Evolutionary conservation across 768 basidiomycete genomes (phyloP).

Genomic region (Kwoniella mangroviensis): DNA sequence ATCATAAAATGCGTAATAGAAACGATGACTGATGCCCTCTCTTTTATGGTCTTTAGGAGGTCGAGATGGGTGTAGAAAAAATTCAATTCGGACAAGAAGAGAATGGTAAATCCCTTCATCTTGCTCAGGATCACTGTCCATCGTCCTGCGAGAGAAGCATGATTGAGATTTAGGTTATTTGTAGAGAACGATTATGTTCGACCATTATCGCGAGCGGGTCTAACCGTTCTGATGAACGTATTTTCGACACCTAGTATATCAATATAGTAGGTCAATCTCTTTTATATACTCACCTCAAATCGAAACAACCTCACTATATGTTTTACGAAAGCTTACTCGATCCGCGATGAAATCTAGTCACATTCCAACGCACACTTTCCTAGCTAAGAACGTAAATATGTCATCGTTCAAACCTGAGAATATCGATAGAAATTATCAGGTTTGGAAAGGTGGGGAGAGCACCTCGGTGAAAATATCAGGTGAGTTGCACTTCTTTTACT

Average conservation of each 20-base stretch:
- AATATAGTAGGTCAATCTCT: conserved; percentile 44
- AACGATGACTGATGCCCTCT: not conserved
- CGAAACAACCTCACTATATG: too few relatives aligned
- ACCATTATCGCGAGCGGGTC: conserved; percentile 54
- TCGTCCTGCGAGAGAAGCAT: not conserved
- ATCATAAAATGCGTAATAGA: not conserved
- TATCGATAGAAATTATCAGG: conserved; percentile 45
- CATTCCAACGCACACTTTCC: conserved; percentile 48
- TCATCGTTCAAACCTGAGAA: conserved; percentile 39
- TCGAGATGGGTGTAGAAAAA: conserved; percentile 49
- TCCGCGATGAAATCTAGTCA: too few relatives aligned
- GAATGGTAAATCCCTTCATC: conserved; percentile 33
- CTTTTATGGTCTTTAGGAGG: conserved; percentile 30
- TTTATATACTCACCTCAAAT: not conserved
- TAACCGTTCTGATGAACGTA: conserved; percentile 45
- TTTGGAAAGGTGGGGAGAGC: conserved; percentile 46
- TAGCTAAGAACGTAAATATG: conserved; percentile 45
- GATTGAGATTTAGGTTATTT: not conserved
- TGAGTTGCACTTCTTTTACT: conserved; percentile 19
- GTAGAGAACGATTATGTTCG: conserved; percentile 51
- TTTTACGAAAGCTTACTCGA: too few relatives aligned
- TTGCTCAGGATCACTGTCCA: not conserved
- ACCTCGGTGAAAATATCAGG: conserved; percentile 35
- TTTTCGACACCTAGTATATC: conserved; percentile 51
- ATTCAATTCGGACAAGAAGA: conserved; percentile 50